Conservation (phyloP, 2,329 filamentous ascomycete genomes). For the Talaromyces rugulosus region DNA sequence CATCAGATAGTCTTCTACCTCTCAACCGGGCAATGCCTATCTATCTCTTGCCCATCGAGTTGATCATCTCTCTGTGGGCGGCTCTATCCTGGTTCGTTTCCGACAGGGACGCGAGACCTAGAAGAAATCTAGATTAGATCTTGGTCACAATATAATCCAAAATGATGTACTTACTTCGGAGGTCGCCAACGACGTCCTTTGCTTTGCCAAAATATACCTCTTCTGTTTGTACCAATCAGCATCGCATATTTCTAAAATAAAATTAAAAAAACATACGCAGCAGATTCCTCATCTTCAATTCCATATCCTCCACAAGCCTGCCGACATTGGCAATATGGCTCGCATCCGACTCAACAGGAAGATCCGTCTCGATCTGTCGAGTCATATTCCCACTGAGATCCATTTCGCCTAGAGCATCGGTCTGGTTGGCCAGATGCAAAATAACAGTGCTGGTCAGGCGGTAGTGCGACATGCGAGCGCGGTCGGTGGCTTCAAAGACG, state of each 20-base stretch:
- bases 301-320: constrained; percentile 95
- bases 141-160: not conserved
- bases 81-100: constrained; percentile 80
- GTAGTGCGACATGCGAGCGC: constrained; percentile 88
- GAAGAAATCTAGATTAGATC: constrained; percentile 14
- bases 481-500: constrained; percentile 94
- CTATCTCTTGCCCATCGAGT: constrained; percentile 41
- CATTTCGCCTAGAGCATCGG: constrained; percentile 70
- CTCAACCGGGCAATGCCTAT: no score
- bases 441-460: constrained; percentile 98
- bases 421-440: constrained; percentile 71
- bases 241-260: not conserved
- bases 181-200: constrained; percentile 93
- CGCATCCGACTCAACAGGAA: constrained; percentile 82
- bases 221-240: constrained; percentile 44
- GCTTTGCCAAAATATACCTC: constrained; percentile 99
- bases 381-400: constrained; percentile 98
- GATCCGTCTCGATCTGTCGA: constrained; percentile 86
- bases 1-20: not conserved
- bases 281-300: constrained; percentile 97
- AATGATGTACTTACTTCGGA: constrained; percentile 62
- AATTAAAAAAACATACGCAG: constrained; percentile 54
- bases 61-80: constrained; percentile 84
- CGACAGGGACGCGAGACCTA: constrained; percentile 70
- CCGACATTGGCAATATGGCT: constrained; percentile 96